Evolutionary conservation across 192 early-diverging fungal species (phyloP).

Genomic region (Funneliformis mosseae): DNA sequence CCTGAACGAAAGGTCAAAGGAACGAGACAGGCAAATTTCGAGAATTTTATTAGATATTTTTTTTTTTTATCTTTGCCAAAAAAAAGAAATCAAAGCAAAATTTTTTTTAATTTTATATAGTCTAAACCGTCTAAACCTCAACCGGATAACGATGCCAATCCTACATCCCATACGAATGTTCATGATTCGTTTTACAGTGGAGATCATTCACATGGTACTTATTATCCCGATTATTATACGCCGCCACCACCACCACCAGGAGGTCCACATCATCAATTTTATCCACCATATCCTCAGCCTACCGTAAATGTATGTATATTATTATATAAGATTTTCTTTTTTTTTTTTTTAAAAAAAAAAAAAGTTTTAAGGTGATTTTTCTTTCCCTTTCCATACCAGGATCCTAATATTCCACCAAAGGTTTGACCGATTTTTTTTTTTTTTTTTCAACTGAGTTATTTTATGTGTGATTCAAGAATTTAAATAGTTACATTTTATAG

Average conservation of each 20-base stretch:
- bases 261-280: constrained; percentile 5
- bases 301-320: background rate
- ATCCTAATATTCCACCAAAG: constrained; percentile 3
- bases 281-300: background rate
- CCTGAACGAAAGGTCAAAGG: background rate
- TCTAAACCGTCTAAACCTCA: too few relatives aligned
- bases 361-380: background rate
- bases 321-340: background rate
- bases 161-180: background rate
- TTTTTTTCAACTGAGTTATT: background rate
- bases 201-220: background rate
- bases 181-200: background rate
- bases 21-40: background rate
- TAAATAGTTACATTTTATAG: background rate
- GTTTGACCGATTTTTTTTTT: background rate
- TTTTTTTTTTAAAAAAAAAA: background rate
- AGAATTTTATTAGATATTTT: background rate
- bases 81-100: too few relatives aligned
- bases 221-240: constrained; percentile 7
- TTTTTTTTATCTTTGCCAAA: too few relatives aligned
- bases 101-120: too few relatives aligned
- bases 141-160: too few relatives aligned
- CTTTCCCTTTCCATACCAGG: background rate
- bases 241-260: constrained; percentile 1
- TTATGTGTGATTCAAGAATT: background rate